Evolutionary conservation across 148 eudicot species (phyloP), one percentile per base, ranked within the genome.

Genomic region (Camellia japonica): DNA sequence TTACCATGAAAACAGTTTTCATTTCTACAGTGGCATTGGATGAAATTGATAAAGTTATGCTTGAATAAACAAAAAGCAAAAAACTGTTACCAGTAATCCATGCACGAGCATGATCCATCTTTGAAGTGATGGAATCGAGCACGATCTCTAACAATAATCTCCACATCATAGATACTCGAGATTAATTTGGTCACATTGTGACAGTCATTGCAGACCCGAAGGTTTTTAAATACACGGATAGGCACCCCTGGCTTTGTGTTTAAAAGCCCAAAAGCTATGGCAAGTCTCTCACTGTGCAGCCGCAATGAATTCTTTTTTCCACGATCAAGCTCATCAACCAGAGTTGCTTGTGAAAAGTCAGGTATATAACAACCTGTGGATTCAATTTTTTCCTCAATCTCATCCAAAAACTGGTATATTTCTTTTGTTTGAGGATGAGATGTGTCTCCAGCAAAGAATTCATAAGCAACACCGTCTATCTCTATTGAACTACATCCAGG

Each of bases 401-500:
- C 70, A 73, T 87, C 86, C 79, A 91, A 76, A 68, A 83, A 64
- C 60, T 51, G 10, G 70, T 87, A 90, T 51, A 91, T 88, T 30
- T 87, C 89, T 71, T 82, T 77, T 0, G 85, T 80, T 69, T 72
- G 88, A 7, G 89, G 80, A 79, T 89, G 97, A 76, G 88, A 81
- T 6, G 89, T 82, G 59, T 92, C 97, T 13, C 97, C 97, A 49
- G 97, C 91, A 58, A 92, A 89, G 66, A 92, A 90, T 69, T 89
- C 93, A 77, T 90, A 93, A 74, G 75, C 82, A 6, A 87, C 73
- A 43, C 97, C 94, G 81, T 89, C 64, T 16, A 93, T 68, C 66
- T 91, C 95, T 59, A 91, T 63, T 79, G 88, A 83, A 81, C 92
- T 93, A 63, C 97, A 93, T 0, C 97, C 97, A 10, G 95, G 95